A percentile compares a stretch with the other conserved stretches of the same genome.
phyloP scores from a whole-genome alignment of 2,329 filamentous ascomycete genomes.

The Pseudogymnoascus sp. region DNA sequence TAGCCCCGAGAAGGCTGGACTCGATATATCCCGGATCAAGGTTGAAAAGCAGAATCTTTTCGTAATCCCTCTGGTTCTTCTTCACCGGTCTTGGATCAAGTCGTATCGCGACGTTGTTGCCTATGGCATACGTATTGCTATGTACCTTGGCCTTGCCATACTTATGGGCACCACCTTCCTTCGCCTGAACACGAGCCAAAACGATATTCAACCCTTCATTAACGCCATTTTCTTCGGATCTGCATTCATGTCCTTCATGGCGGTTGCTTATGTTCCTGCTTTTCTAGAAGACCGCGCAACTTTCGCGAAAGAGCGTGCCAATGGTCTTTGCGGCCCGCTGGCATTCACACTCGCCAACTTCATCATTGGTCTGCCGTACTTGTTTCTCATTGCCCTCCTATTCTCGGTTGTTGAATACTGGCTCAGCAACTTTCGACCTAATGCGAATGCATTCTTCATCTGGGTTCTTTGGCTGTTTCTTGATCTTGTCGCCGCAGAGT shows the following conservation, averaged over 20 bases:
- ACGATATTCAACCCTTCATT: conserved; percentile 67
- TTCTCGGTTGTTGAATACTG: conserved; percentile 70
- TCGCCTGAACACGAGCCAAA: conserved; percentile 55
- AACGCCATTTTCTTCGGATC: conserved; percentile 69
- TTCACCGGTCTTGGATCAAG: conserved; percentile 71
- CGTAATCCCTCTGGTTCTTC: conserved; percentile 48
- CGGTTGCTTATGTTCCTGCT: conserved; percentile 68
- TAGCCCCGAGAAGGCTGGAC: conserved; percentile 23
- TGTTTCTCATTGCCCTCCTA: conserved; percentile 59
- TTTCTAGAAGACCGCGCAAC: conserved; percentile 66
- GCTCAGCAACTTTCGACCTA: conserved; percentile 62
- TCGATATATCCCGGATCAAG: conserved; percentile 14
- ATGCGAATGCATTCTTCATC: conserved; percentile 55
- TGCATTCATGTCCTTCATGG: conserved; percentile 68
- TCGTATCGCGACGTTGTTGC: conserved; percentile 70
- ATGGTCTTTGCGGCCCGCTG: conserved; percentile 65
- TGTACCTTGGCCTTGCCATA: conserved; percentile 68
- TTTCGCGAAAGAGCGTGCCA: conserved; percentile 65
- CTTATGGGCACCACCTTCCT: conserved; percentile 82
- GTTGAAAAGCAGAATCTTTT: background rate
- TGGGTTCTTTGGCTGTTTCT: conserved; percentile 76
- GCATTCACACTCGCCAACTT: conserved; percentile 69
- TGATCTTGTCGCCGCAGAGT: conserved; percentile 69
- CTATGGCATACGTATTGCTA: conserved; percentile 68
- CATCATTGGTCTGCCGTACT: conserved; percentile 50